These are phyloP conservation scores for Irpex sp. DNA, from an alignment of 1,284 basidiomycete species.

Conservation along the genomic window DNA sequence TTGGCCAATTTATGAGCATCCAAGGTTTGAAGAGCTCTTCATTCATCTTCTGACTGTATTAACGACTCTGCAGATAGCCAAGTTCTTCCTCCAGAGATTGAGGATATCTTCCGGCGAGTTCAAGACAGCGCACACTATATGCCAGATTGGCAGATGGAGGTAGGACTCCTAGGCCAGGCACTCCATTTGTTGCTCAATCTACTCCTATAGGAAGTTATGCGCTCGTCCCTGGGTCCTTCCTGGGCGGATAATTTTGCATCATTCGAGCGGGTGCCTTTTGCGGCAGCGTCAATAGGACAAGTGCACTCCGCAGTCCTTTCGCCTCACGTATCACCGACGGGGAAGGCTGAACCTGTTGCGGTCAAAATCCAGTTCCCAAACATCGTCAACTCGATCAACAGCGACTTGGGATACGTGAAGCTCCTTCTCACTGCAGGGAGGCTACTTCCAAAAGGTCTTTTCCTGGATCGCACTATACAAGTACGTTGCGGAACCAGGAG, in stretches of 20 bases:
- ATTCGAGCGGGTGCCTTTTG: conserved; percentile 89
- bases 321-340: conserved; percentile 45
- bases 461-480: conserved; percentile 84
- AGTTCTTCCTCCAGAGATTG: conserved; percentile 84
- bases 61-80: conserved; percentile 66
- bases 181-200: background rate
- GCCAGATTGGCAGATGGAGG: conserved; percentile 98
- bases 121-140: conserved; percentile 98
- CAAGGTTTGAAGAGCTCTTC: conserved; percentile 58
- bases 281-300: conserved; percentile 96
- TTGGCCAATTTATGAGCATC: conserved; percentile 97
- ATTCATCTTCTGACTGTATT: background rate
- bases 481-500: conserved; percentile 27
- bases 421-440: conserved; percentile 78
- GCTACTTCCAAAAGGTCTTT: conserved; percentile 86
- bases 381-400: conserved; percentile 82
- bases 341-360: conserved; percentile 63
- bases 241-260: conserved; percentile 74
- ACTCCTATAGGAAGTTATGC: conserved; percentile 67
- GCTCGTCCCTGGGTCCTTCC: conserved; percentile 66
- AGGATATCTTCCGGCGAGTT: conserved; percentile 85
- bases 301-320: conserved; percentile 81
- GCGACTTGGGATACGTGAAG: conserved; percentile 86
- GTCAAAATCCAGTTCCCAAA: conserved; percentile 98
- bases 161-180: conserved; percentile 21